Conservation (phyloP, 2,329 filamentous ascomycete species). For the Camptophora hylomeconis region DNA sequence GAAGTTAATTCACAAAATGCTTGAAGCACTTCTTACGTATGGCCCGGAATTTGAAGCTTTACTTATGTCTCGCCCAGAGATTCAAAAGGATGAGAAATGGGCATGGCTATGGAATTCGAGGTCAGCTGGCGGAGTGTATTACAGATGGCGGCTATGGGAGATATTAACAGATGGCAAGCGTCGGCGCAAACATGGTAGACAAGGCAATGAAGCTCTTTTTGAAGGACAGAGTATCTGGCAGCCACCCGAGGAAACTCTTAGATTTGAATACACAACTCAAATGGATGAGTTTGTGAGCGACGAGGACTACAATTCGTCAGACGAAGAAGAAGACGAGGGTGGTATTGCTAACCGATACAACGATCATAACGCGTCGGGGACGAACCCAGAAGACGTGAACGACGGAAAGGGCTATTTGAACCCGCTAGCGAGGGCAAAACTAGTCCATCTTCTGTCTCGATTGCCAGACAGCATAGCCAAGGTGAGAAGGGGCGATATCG, state of each 20-base stretch:
- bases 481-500: slow-evolving; percentile 73
- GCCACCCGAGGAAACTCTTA: slow-evolving; percentile 56
- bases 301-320: slow-evolving; percentile 72
- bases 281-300: slow-evolving; percentile 73
- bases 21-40: slow-evolving; percentile 66
- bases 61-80: slow-evolving; percentile 72
- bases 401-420: slow-evolving; percentile 57
- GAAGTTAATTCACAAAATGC: slow-evolving; percentile 73
- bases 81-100: slow-evolving; percentile 80
- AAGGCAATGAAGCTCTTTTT: slow-evolving; percentile 45
- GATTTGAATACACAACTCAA: slow-evolving; percentile 65
- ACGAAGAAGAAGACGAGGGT: slow-evolving; percentile 59
- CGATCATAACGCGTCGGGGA: slow-evolving; percentile 20
- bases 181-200: slow-evolving; percentile 14
- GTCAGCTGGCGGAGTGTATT: slow-evolving; percentile 72
- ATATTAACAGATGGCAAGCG: slow-evolving; percentile 52
- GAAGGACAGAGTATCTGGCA: slow-evolving; percentile 69
- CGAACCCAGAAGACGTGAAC: slow-evolving; percentile 11
- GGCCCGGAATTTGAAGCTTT: slow-evolving; percentile 83
- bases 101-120: slow-evolving; percentile 86
- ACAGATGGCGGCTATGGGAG: slow-evolving; percentile 84
- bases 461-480: slow-evolving; percentile 63
- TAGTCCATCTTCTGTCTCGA: slow-evolving; percentile 71
- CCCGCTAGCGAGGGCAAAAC: slow-evolving; percentile 69
- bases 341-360: slow-evolving; percentile 28